Conservation (phyloP, 2,329 filamentous ascomycete genomes). For the Daldinia sp. region DNA sequence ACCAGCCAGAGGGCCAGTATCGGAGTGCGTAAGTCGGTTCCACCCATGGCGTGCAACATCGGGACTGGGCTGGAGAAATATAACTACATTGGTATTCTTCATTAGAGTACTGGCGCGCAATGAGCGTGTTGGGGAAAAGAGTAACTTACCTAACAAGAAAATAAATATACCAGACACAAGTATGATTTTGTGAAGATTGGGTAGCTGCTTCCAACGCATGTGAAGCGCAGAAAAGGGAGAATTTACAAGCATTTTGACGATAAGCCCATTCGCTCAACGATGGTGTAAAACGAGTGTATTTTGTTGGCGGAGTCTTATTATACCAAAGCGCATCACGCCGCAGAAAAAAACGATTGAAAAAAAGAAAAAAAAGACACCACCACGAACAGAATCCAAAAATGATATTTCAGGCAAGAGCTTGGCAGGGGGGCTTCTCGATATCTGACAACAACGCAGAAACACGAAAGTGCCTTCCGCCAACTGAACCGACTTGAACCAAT, state of each 20-base stretch:
- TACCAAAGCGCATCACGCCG: neutral
- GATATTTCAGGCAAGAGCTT: neutral
- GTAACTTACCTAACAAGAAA: conserved; percentile 38
- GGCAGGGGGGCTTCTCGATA: conserved; percentile 6
- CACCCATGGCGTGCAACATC: conserved; percentile 40
- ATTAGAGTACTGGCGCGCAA: conserved; percentile 14
- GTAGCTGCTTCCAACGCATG: conserved; percentile 38
- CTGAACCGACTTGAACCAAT: no score
- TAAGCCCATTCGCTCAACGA: conserved; percentile 25
- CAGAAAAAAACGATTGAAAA: neutral
- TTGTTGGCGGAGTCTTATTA: neutral
- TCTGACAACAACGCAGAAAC: neutral
- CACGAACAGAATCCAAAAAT: neutral
- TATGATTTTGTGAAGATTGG: conserved; percentile 40
- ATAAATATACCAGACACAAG: conserved; percentile 31
- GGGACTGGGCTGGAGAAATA: conserved; percentile 37
- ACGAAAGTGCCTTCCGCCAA: neutral
- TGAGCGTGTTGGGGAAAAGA: conserved; percentile 10
- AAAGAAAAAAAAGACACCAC: neutral
- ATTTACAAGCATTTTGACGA: conserved; percentile 26
- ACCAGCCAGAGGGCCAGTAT: conserved; percentile 35
- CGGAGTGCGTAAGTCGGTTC: conserved; percentile 38
- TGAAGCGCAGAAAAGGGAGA: conserved; percentile 30
- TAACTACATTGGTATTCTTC: conserved; percentile 8
- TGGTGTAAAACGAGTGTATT: neutral